Percentiles rank a stretch among this genome's conserved stretches.
phyloP scores from a whole-genome alignment of 2,329 filamentous ascomycete genomes.

The Cladophialophora carrionii region DNA sequence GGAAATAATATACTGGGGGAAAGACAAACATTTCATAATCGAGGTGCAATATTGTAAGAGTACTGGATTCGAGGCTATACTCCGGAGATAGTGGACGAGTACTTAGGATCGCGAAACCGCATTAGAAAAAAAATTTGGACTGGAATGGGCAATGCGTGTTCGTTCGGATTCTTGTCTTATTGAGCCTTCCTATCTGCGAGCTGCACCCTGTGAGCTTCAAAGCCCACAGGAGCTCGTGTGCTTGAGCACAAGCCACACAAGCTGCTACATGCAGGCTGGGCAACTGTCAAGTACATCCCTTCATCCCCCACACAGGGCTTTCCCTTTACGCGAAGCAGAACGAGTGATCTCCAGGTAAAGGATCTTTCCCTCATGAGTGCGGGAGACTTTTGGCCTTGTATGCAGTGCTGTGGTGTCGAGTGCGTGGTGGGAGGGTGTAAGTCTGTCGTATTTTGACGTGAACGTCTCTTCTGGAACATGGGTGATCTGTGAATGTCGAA shows the following conservation, averaged over 20 bases:
- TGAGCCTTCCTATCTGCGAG: neutral
- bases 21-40: neutral
- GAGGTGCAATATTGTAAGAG: neutral
- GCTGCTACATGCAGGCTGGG: conserved; percentile 49
- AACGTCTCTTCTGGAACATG: neutral
- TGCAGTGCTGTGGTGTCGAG: conserved; percentile 30
- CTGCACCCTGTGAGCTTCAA: neutral
- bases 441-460: neutral
- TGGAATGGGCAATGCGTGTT: neutral
- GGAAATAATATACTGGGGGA: neutral
- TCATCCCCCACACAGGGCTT: conserved; percentile 87
- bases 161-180: neutral
- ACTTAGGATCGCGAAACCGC: neutral
- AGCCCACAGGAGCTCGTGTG: neutral
- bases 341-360: conserved; percentile 59
- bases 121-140: neutral
- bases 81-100: neutral
- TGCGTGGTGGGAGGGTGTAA: conserved; percentile 15
- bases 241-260: neutral
- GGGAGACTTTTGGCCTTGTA: conserved; percentile 50
- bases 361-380: conserved; percentile 99
- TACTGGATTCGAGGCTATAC: neutral
- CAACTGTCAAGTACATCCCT: conserved; percentile 86
- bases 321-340: conserved; percentile 67
- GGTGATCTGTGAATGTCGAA: neutral